Percentiles rank a stretch among this genome's conserved stretches.
Evolutionary conservation across 2,329 filamentous ascomycete species (phyloP).

Genomic region (Simplicillium aogashimaense): DNA sequence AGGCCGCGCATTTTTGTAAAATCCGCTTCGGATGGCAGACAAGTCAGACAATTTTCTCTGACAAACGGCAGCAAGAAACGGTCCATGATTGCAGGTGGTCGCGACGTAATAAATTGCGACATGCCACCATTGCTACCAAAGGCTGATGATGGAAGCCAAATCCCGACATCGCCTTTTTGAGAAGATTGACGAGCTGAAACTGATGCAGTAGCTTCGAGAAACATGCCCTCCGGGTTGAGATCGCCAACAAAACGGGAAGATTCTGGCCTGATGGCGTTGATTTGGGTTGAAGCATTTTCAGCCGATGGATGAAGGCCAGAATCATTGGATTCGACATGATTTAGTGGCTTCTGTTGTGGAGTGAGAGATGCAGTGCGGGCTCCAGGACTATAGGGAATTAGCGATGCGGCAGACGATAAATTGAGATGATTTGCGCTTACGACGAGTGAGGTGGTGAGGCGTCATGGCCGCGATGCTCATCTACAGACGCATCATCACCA

Average conservation of each 20-base stretch:
- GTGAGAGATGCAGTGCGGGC: no score
- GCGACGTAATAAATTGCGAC: constrained; percentile 26
- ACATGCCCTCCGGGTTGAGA: constrained; percentile 49
- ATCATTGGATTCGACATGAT: no score
- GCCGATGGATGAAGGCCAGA: no score
- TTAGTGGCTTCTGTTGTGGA: no score
- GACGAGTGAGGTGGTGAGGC: constrained; percentile 18
- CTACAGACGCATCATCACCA: constrained; percentile 16
- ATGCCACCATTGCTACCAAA: constrained; percentile 14
- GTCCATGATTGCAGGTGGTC: constrained; percentile 28
- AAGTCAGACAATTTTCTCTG: constrained; percentile 33
- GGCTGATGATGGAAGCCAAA: constrained; percentile 36
- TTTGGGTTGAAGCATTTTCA: not conserved
- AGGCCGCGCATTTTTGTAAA: constrained; percentile 33
- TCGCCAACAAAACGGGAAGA: constrained; percentile 46
- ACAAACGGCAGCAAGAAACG: constrained; percentile 31
- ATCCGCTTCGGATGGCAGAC: constrained; percentile 35
- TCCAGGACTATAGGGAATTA: no score
- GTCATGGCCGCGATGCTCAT: constrained; percentile 15
- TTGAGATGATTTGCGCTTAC: constrained; percentile 10
- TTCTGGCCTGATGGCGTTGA: constrained; percentile 12
- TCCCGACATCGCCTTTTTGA: constrained; percentile 42
- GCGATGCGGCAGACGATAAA: no score
- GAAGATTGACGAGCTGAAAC: constrained; percentile 23
- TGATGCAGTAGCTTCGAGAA: constrained; percentile 40